Evolutionary conservation across 768 basidiomycete species (phyloP).

Genomic region (Calocybe indica): DNA sequence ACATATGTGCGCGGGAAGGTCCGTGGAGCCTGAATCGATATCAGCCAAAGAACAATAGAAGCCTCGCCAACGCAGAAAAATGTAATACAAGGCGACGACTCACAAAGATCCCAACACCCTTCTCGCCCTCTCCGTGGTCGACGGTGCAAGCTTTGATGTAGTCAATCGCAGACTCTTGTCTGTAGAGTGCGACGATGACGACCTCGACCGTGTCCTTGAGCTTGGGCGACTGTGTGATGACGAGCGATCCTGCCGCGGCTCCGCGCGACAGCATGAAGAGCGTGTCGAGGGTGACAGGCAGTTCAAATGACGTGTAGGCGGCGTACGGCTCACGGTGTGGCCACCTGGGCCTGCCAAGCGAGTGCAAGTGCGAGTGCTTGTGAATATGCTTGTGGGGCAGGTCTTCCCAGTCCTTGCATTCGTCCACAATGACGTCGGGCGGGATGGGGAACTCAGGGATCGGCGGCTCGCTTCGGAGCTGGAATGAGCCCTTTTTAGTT

Average conservation of each 20-base stretch:
- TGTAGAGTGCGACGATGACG: slow-evolving; percentile 17
- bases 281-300: slow-evolving; percentile 19
- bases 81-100: slow-evolving; percentile 7
- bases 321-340: not conserved
- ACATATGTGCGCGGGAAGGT: not conserved
- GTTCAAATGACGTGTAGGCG: slow-evolving; percentile 12
- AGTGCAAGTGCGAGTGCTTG: no score
- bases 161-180: slow-evolving; percentile 13
- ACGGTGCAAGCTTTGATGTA: slow-evolving; percentile 20
- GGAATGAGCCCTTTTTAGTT: no score
- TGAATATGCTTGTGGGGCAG: not conserved
- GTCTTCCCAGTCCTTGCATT: slow-evolving; percentile 11
- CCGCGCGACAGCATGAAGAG: slow-evolving; percentile 26
- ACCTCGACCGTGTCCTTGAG: slow-evolving; percentile 17
- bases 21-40: not conserved
- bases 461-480: no score
- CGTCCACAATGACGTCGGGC: slow-evolving; percentile 10
- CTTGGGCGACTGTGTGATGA: slow-evolving; percentile 15
- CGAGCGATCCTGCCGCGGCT: slow-evolving; percentile 15
- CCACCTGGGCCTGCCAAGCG: no score
- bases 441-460: slow-evolving; percentile 9
- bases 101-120: slow-evolving; percentile 32
- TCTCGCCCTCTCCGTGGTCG: slow-evolving; percentile 14
- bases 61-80: not conserved
- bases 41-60: not conserved